Base-by-base conservation (phyloP, 2,329 filamentous ascomycete genomes). In the Calonectria pteridis region DNA sequence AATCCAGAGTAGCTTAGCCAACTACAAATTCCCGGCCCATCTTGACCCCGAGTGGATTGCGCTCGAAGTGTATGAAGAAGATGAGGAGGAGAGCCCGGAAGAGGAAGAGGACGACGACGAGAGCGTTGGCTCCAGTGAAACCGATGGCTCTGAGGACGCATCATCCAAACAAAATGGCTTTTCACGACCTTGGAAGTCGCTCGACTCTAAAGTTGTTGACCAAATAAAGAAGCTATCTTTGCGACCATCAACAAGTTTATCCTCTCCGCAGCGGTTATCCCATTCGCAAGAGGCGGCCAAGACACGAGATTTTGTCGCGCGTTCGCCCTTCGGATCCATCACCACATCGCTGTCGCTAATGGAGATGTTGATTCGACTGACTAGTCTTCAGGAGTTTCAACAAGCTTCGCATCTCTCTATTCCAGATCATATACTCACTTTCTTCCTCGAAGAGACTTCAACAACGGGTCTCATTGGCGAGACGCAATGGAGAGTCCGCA, bases 1-100 rank as follows among this genome's bases (percentile, higher is more conserved):
- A 37, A 37, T 40, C 23, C 62, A 64, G 53, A 69, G 46, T 20
- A 64, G 64, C 1, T 63, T 69, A 29, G 55, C 63, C n/a, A 75
- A 68, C 14, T 79, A 76, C 59, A 79, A 74, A 29, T 79, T 98
- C 3, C 95, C 95, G 0, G 88, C 89, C 1, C 93, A 95, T 73
- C 87, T 98, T 0, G 96, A 98, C 77, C 92, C 94, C 0, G 96
- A 98, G 83, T 98, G 96, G 96, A 91, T 98, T 76, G 96, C 96
- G 0, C 91, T 98, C 20, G 95, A 98, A 82, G 94, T 98, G 1
- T 97, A 93, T 81, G 90, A 91, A 20, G 92, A 94, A 78, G 88
- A 91, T 4, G 77, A 80, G 1, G 76, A 80, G 2, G 79, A 80
- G n/a, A 70, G 62, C 1, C 69, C 69, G 10, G 82, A 81, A 11